Evolutionary conservation across 2,329 filamentous ascomycete species (phyloP).

Genomic region (Beauveria varroae): DNA sequence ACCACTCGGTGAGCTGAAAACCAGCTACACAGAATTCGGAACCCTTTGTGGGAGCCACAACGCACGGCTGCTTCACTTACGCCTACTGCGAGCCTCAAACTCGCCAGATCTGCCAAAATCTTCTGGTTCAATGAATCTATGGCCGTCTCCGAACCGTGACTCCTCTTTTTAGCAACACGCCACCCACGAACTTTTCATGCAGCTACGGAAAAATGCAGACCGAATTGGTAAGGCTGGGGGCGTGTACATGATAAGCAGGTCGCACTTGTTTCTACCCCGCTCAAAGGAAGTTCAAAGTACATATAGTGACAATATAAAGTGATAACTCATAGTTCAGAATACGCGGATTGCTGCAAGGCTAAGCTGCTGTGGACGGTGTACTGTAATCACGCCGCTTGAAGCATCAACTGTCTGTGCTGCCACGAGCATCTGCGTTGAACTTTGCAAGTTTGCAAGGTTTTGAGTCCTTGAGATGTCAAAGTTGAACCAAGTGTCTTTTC

Average conservation of each 20-base stretch:
- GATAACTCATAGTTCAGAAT: neutral
- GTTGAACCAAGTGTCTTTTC: no score
- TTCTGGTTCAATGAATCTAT: neutral
- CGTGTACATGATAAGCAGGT: neutral
- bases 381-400: neutral
- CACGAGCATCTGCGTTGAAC: neutral
- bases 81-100: neutral
- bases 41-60: neutral
- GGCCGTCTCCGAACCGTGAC: neutral
- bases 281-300: neutral
- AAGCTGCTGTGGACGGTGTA: neutral
- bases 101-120: neutral
- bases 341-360: neutral
- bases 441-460: neutral
- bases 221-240: neutral
- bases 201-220: neutral
- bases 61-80: neutral
- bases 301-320: neutral
- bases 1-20: no score
- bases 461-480: neutral
- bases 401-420: no score
- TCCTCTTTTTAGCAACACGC: neutral
- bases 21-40: no score
- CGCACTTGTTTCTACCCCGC: neutral
- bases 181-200: neutral